phyloP scores from a whole-genome alignment of 1,284 basidiomycete genomes.

The Heterobasidion parviporum region DNA sequence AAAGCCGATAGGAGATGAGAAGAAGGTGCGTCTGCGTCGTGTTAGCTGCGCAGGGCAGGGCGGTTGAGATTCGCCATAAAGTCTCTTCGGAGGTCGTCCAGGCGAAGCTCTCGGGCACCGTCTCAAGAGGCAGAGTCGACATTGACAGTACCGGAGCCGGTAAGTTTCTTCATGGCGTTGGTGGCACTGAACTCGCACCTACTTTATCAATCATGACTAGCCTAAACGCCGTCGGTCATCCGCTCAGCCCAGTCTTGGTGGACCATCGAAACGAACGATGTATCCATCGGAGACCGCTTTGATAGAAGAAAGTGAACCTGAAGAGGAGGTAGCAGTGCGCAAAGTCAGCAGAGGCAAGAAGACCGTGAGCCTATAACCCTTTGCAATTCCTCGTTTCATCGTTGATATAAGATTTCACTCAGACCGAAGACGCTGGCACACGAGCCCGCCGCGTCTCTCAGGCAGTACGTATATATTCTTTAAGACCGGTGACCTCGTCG shows the following conservation, averaged over 20 bases:
- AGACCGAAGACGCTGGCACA: constrained; percentile 39
- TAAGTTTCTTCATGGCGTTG: constrained; percentile 9
- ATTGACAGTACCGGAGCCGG: constrained; percentile 12
- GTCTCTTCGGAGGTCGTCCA: constrained; percentile 28
- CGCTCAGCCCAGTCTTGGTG: constrained; percentile 59
- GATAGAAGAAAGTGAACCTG: constrained; percentile 71
- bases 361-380: constrained; percentile 30
- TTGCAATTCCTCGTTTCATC: not conserved
- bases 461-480: constrained; percentile 18
- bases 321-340: constrained; percentile 52
- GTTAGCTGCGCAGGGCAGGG: constrained; percentile 2
- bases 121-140: constrained; percentile 11
- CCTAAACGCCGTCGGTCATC: constrained; percentile 57
- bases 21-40: constrained; percentile 26
- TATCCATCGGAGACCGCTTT: constrained; percentile 35
- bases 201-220: constrained; percentile 19
- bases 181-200: not conserved
- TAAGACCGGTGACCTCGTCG: not conserved
- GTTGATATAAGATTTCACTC: constrained; percentile 3
- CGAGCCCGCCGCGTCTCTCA: constrained; percentile 48
- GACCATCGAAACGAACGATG: constrained; percentile 31
- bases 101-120: constrained; percentile 25
- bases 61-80: constrained; percentile 5
- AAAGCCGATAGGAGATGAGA: constrained; percentile 41
- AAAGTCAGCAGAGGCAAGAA: constrained; percentile 58